Percentiles rank a stretch among this genome's conserved stretches.
phyloP scores from a whole-genome alignment of 805 yeast genomes.

The Candida corydali region DNA sequence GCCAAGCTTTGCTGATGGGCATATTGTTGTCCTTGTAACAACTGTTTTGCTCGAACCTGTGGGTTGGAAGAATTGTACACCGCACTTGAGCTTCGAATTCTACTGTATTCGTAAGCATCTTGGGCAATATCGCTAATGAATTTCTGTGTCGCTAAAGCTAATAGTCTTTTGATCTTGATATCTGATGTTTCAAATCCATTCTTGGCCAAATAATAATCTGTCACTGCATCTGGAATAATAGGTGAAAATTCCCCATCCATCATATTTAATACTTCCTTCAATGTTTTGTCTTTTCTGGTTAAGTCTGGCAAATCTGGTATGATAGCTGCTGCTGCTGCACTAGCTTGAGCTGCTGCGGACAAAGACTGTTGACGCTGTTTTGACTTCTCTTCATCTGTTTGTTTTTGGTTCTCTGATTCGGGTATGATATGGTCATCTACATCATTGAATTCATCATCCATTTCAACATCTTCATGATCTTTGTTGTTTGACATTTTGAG shows the following conservation, averaged over 20 bases:
- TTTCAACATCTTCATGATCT: constrained; percentile 12
- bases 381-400: constrained; percentile 7
- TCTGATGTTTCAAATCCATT: constrained; percentile 84
- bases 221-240: constrained; percentile 92
- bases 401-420: constrained; percentile 4
- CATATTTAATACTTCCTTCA: constrained; percentile 78
- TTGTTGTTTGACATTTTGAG: neutral
- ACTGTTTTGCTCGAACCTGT: constrained; percentile 76
- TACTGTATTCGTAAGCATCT: constrained; percentile 92
- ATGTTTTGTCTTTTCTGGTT: constrained; percentile 73
- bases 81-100: constrained; percentile 84
- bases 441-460: constrained; percentile 22
- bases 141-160: constrained; percentile 95
- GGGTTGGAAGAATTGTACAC: constrained; percentile 86
- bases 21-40: constrained; percentile 61
- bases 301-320: constrained; percentile 60
- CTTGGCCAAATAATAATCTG: constrained; percentile 83
- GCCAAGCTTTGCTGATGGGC: constrained; percentile 36
- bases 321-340: constrained; percentile 9
- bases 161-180: constrained; percentile 64
- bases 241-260: constrained; percentile 92
- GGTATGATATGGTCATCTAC: constrained; percentile 12
- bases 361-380: constrained; percentile 9
- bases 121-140: constrained; percentile 91
- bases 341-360: constrained; percentile 9